Percentiles rank a stretch among this genome's conserved stretches.
Evolutionary conservation across 164 flowering plant species (phyloP).

Genomic region (Aristolochia californica): DNA sequence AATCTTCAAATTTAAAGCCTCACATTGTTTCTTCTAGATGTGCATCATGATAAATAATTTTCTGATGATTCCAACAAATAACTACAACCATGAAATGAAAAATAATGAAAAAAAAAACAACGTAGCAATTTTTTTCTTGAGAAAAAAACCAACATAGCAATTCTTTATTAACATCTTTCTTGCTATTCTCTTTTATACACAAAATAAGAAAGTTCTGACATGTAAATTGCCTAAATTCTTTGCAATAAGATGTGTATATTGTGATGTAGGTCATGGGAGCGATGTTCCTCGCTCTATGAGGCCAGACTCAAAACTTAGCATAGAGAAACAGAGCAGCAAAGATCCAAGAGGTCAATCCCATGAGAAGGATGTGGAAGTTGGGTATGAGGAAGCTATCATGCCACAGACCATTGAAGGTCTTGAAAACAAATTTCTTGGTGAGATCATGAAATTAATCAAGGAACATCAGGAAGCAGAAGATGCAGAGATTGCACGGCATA

Average conservation of each 20-base stretch:
- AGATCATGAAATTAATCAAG: conserved; percentile 39
- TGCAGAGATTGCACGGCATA: conserved; percentile 61
- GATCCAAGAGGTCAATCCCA: conserved; percentile 29
- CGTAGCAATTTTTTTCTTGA: no score
- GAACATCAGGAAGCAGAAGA: conserved; percentile 65
- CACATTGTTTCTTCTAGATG: no score
- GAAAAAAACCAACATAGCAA: no score
- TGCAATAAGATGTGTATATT: neutral
- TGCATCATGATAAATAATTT: no score
- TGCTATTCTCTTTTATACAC: no score
- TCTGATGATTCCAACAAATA: no score
- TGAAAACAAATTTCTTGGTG: conserved; percentile 50
- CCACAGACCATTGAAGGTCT: conserved; percentile 44
- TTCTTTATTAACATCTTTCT: no score
- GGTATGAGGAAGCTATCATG: conserved; percentile 32
- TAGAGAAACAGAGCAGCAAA: conserved; percentile 30
- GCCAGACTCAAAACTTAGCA: conserved; percentile 27
- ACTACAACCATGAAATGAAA: no score
- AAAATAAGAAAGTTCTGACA: neutral
- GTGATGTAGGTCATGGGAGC: conserved; percentile 37
- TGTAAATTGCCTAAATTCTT: neutral
- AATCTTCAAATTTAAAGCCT: no score
- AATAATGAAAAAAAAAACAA: no score
- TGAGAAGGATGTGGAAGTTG: conserved; percentile 48
- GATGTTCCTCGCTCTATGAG: conserved; percentile 34